Percentiles rank a stretch among this genome's conserved stretches.
Conservation (phyloP, 352 stramenopile species). For the Peronospora tabacina region DNA sequence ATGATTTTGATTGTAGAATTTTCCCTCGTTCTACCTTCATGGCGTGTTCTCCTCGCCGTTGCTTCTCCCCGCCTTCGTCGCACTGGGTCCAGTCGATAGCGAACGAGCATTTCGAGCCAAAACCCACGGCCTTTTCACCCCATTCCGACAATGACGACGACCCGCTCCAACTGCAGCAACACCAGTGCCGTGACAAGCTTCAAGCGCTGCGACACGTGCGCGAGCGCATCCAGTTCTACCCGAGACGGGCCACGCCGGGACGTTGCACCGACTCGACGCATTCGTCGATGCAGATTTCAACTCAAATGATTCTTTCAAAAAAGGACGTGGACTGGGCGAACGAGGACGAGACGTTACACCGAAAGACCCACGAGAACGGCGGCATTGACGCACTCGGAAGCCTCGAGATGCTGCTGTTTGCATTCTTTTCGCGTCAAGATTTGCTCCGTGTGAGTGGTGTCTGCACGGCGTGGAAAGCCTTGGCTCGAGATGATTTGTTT, state of each 20-base stretch:
- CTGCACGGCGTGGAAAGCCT: conserved; percentile 46
- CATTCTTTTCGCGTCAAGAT: conserved; percentile 41
- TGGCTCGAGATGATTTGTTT: conserved; percentile 49
- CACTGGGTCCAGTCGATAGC: conserved; percentile 43
- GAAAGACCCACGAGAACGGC: conserved; percentile 6
- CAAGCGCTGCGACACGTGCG: conserved; percentile 46
- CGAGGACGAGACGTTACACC: conserved; percentile 1
- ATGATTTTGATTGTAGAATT: too few species aligned
- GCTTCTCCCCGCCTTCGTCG: too few species aligned
- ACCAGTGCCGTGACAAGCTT: conserved; percentile 54
- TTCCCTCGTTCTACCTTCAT: too few species aligned
- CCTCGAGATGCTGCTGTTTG: conserved; percentile 55
- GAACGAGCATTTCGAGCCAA: conserved; percentile 51
- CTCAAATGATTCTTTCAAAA: conserved; percentile 47
- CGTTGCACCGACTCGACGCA: background rate
- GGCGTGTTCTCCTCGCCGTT: too few species aligned
- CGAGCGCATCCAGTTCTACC: conserved; percentile 37
- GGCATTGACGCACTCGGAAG: conserved; percentile 50
- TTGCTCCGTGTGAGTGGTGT: conserved; percentile 41
- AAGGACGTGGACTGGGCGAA: conserved; percentile 9
- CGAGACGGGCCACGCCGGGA: conserved; percentile 8
- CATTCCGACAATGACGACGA: conserved; percentile 41
- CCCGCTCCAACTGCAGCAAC: conserved; percentile 47
- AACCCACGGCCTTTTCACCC: conserved; percentile 63
- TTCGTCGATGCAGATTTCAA: conserved; percentile 46